Conservation (phyloP, 176 grass and related monocot genomes). For the Urochloa ruziziensis region DNA sequence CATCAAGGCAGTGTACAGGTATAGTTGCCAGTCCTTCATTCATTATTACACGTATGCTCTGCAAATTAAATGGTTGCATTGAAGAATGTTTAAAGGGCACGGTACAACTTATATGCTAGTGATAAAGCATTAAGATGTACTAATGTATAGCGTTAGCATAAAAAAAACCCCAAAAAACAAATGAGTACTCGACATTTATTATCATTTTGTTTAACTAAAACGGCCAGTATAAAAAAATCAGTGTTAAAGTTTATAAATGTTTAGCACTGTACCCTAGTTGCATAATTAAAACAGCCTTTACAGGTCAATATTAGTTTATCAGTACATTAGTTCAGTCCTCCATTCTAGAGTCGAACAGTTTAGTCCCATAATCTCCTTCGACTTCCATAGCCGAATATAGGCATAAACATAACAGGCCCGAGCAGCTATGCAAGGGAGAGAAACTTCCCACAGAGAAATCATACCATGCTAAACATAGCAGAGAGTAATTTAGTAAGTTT, state of each 20-base stretch:
- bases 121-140: slow-evolving; percentile 9
- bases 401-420: neutral
- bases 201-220: neutral
- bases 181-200: neutral
- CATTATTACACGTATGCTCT: slow-evolving; percentile 97
- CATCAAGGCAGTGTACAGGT: slow-evolving; percentile 79
- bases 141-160: too few species aligned
- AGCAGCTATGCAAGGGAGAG: neutral
- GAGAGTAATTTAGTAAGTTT: slow-evolving; percentile 29
- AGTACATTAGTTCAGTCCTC: neutral
- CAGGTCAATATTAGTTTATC: neutral
- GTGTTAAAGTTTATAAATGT: neutral
- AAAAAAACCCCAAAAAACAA: neutral
- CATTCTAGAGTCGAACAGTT: slow-evolving; percentile 20
- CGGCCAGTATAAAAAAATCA: neutral
- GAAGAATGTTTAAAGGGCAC: slow-evolving; percentile 7
- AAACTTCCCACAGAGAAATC: neutral
- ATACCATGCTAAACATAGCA: slow-evolving; percentile 23
- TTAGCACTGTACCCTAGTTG: neutral
- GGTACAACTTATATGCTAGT: slow-evolving; percentile 18
- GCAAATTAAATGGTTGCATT: slow-evolving; percentile 46
- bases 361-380: neutral
- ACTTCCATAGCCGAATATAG: neutral
- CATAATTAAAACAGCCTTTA: slow-evolving; percentile 17
- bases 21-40: slow-evolving; percentile 93